These are phyloP conservation scores for Geum urbanum DNA, from an alignment of 306 rosid genomes.

Conservation along the genomic window DNA sequence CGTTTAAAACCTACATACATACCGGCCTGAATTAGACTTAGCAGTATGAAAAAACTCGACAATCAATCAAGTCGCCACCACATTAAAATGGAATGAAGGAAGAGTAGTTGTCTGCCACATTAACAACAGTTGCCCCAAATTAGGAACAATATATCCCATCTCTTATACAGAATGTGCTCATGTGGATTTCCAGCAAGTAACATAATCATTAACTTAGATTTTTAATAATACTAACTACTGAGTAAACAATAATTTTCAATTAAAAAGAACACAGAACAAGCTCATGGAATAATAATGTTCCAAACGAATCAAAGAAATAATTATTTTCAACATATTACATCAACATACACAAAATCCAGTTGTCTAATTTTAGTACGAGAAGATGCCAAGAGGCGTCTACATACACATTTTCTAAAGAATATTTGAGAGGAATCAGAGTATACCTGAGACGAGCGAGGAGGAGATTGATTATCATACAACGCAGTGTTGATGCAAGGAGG, in stretches of 20 bases:
- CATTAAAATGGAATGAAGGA: background rate
- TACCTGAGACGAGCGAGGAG: too few species aligned
- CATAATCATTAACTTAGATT: background rate
- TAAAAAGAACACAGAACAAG: background rate
- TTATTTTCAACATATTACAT: background rate
- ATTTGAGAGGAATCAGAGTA: too few species aligned
- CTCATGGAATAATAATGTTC: slow-evolving; percentile 3
- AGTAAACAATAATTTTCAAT: background rate
- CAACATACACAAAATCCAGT: background rate
- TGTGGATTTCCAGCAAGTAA: background rate
- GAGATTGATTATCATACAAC: too few species aligned
- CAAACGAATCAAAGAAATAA: background rate
- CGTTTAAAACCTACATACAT: background rate
- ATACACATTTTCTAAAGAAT: background rate
- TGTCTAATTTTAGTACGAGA: background rate
- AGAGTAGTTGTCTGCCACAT: background rate
- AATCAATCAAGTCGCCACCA: background rate
- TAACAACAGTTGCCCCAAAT: background rate
- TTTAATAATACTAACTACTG: background rate
- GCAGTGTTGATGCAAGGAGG: too few species aligned
- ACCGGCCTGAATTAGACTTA: background rate
- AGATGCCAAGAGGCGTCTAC: background rate
- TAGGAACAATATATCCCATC: background rate
- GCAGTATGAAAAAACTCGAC: background rate
- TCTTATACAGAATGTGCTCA: background rate